These are phyloP conservation scores for Cercospora sojina DNA, from an alignment of 2,329 filamentous ascomycete genomes.

Conservation along the genomic window DNA sequence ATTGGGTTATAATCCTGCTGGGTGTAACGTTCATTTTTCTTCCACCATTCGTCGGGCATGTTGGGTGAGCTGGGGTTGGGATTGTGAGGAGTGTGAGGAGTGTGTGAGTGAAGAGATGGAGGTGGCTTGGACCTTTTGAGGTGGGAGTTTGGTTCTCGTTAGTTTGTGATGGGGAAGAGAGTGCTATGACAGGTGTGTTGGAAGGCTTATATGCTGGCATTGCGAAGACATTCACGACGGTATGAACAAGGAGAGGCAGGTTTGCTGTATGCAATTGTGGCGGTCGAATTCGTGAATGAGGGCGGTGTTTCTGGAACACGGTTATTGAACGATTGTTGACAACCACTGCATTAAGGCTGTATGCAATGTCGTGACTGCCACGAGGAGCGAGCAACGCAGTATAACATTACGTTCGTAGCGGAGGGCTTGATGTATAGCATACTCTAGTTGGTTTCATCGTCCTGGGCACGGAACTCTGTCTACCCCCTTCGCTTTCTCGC, in stretches of 20 bases:
- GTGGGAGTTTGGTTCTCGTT: not conserved
- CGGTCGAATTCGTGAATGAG: not conserved
- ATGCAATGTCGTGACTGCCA: too few relatives aligned
- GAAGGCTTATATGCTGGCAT: not conserved
- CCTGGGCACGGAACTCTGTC: not conserved
- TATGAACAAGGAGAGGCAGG: not conserved
- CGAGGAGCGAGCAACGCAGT: too few relatives aligned
- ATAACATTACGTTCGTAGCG: too few relatives aligned
- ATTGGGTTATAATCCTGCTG: slow-evolving; percentile 9
- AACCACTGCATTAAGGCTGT: too few relatives aligned
- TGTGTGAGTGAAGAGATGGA: not conserved
- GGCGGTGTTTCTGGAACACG: too few relatives aligned
- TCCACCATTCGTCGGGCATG: slow-evolving; percentile 6
- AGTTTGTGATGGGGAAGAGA: not conserved
- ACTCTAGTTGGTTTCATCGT: not conserved
- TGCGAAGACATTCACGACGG: not conserved
- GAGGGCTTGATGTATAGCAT: too few relatives aligned
- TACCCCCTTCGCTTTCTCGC: slow-evolving; percentile 9
- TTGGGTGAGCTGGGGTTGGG: not conserved
- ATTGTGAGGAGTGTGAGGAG: not conserved
- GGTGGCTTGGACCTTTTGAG: not conserved
- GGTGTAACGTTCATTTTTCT: not conserved
- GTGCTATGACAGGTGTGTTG: not conserved
- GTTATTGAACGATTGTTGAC: too few relatives aligned
- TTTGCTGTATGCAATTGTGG: not conserved